Base-by-base conservation (phyloP, 768 basidiomycete genomes). In the Boletus edulis region DNA sequence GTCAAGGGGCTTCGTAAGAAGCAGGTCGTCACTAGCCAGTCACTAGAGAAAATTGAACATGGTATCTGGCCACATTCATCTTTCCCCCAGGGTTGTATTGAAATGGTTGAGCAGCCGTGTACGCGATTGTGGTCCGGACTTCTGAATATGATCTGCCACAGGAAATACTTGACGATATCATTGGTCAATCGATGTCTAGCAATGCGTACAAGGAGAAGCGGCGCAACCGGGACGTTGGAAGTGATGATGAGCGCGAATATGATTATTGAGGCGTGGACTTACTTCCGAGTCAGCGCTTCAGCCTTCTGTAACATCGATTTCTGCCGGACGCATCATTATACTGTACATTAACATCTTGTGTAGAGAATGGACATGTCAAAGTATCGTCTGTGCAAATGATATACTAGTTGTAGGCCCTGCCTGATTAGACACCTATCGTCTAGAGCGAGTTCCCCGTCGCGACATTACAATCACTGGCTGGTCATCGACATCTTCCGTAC, bases 1-100 rank as follows among this genome's bases (percentile, higher is more conserved):
- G 77, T 92, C 46, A 78, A 78, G 42, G 87, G 89, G 45, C 76
- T 99, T 40, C 76, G 78, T 51, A 95, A 91, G 76, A 99, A 99
- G 73, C 94, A 97, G 66, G 68, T 74, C 3, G 90, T 96, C 17
- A 96, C 94, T 1, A 73, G 79, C 3, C 85, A 90, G 62, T 96
- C 93, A n/a, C 77, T 99, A 9, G 83, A 86, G 65, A 99, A 98
- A 73, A 95, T 98, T 48, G 96, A 99, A 78, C 83, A 87, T 63
- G 93, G 95, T 96, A 59, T 43, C 35, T 37, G 12, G 12, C 2
- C 56, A 20, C 40, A 15, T 51, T 54, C 27, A n/a, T 51, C 29
- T 38, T 46, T n/a, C 34, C 22, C 29, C 22, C 46, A 6, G 18
- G 14, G 39, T 44, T 20, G 38, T 17, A 22, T 54, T 64, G 37